Evolutionary conservation across 768 basidiomycete genomes (phyloP), one percentile per base, ranked within the genome.

Genomic region (Suillus luteus): DNA sequence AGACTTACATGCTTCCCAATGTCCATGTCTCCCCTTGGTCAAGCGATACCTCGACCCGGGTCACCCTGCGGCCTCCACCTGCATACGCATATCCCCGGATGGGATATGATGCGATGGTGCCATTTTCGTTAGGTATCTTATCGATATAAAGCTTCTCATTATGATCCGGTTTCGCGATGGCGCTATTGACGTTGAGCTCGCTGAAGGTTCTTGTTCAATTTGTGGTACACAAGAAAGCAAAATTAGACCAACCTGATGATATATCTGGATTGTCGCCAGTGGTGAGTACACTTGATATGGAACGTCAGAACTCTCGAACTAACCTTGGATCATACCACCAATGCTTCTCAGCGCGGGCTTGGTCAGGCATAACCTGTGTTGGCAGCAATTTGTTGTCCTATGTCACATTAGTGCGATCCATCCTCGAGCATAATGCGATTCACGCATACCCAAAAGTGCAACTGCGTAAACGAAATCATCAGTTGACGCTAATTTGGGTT

Each of bases 371-470:
- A 0, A 87, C 66, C 24, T 81, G 75, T 33, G 76, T 83, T 8
- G 87, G 87, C n/a, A 88, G 74, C 5, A 88, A 78, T 64, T 86
- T 86, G 76, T 88, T 88, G 70, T 89, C 86, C 69, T 72, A 41
- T 37, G 19, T 14, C 59, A 33, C 43, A 2, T 33, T 41, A 57
- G 14, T 19, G 61, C 4, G 8, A 27, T 24, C 51, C 24, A 49
- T 19, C 10, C n/a, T 40, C 4, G 6, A 35, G 46, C 2, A 33
- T 9, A 38, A 55, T 10, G 17, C 61, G 17, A 11, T 10, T 22
- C 14, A 11, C n/a, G 48, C 62, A 48, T 61, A 78, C 78, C 73
- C 73, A 75, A 43, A 76, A 78, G 59, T 80, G 79, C 27, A 80
- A 65, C 71, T 77, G 57, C 24, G 43, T 41, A 17, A 58, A 27